Base-by-base conservation (phyloP, 2,329 filamentous ascomycete species). In the Fusarium pseudocircinatum region DNA sequence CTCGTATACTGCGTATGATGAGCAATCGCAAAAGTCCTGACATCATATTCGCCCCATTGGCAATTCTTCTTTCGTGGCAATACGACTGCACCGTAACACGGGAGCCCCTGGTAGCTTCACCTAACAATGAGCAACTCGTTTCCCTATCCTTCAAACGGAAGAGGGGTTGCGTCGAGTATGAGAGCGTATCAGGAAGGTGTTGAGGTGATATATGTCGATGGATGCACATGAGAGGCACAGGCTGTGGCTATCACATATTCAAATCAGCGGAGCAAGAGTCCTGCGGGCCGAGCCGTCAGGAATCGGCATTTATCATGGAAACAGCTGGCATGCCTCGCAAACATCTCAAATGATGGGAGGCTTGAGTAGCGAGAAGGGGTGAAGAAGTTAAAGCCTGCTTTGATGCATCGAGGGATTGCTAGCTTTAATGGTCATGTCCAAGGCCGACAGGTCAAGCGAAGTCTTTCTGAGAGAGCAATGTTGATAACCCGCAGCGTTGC, bases 1-100 rank as follows among this genome's bases (percentile, higher is more conserved):
- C 22, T 5, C 10, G 10, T 10, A 30, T 30, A 30, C 14, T n/a
- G 10, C 13, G 14, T 3, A 4, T 24, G 16, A 6, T 5, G 4
- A 20, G 30, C 3, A 18, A 14, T 2, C 3, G 11, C 3, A 8
- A 10, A 14, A 32, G 0, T 32, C 15, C 15, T 50, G 11, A 20
- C 12, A 20, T 34, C 16, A 24, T 18, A 10, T 18, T 5, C 2
- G 15, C 1, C 11, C 3, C 15, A 7, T 15, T 9, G 11, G 46
- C 6, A 13, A 5, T 22, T 15, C 2, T n/a, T 10, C 6, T 30
- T 4, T 16, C 1, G 1, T 6, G 4, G 0, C 3, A 12, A 18
- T 30, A n/a, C 15, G 14, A n/a, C 10, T 16, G 4, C 12, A 16
- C 28, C 1, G 10, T 20, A 6, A 26, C 4, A 3, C 9, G 4